Conservation (phyloP, 2,329 filamentous ascomycete genomes). For the Beauveria caledonica region DNA sequence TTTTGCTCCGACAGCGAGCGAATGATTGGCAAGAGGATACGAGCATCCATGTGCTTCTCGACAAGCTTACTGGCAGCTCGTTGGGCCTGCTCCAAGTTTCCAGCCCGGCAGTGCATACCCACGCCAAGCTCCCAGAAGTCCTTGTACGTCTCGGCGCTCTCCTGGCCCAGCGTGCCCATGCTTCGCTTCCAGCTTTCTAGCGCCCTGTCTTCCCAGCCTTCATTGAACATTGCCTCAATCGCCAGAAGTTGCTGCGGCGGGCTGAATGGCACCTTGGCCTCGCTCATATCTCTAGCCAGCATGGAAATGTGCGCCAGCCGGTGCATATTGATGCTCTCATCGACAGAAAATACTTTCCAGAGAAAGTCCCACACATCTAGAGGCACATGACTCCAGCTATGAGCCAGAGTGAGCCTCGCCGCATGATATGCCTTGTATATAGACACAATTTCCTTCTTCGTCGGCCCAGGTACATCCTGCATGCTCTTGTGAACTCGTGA, state of each 20-base stretch:
- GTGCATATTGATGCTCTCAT: conserved; percentile 41
- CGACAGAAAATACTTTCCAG: conserved; percentile 53
- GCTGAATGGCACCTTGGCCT: conserved; percentile 46
- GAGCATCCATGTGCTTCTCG: conserved; percentile 39
- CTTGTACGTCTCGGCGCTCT: conserved; percentile 35
- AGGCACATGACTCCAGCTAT: conserved; percentile 47
- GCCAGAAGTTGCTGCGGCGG: conserved; percentile 55
- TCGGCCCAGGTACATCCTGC: conserved; percentile 20
- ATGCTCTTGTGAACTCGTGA: conserved; percentile 21
- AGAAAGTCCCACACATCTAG: conserved; percentile 53
- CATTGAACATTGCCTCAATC: conserved; percentile 59
- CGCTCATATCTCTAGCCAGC: conserved; percentile 58
- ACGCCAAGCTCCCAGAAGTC: conserved; percentile 59
- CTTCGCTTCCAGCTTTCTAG: conserved; percentile 56
- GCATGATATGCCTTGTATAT: conserved; percentile 44
- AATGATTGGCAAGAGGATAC: conserved; percentile 61
- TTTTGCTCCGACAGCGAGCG: conserved; percentile 51
- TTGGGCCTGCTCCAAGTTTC: conserved; percentile 51
- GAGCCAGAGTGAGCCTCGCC: conserved; percentile 35
- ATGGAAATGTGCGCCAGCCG: conserved; percentile 53
- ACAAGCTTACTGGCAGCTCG: conserved; percentile 47
- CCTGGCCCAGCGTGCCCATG: conserved; percentile 42
- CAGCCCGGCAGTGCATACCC: conserved; percentile 51
- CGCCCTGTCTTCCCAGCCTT: conserved; percentile 51
- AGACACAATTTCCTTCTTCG: conserved; percentile 28